Base-by-base conservation (phyloP, 2,329 filamentous ascomycete genomes). In the Trichothecium sympodiale region DNA sequence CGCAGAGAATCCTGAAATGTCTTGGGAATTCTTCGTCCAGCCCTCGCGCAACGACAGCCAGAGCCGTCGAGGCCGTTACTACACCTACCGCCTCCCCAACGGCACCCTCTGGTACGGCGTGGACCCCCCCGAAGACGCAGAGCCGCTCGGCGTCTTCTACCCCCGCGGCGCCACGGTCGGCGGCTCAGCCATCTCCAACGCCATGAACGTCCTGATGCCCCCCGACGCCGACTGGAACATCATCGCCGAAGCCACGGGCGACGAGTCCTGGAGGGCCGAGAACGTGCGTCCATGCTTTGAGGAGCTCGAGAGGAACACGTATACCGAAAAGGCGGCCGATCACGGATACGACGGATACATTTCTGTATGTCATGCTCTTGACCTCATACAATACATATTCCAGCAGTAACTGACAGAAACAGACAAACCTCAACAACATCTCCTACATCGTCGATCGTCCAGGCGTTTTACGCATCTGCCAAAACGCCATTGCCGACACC, bases 1-100 rank as follows among this genome's bases (percentile, higher is more conserved):
- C 9, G 10, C 45, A 1, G 44, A 49, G 17, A 15, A 43, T 2
- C 39, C 41, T 0, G 38, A 14, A 20, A 49, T 49, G 36, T 43
- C 47, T 1, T 79, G 74, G 74, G 63, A 72, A 48, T 78, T 73
- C 54, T 80, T 65, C 38, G 71, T 78, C 31, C 64, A 67, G 20
- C 6, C 20, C 20, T 25, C 20, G 20, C 20, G 20, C 20, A 25
- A 25, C 29, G 29, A 31, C 17, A 28, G 12, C 2, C 17, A 32
- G 15, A 18, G 17, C 29, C 18, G 20, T 10, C 29, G 30, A 9
- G 35, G 31, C 30, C n/a, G 17, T 23, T 29, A 37, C 14, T 32
- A 16, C 18, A 32, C 29, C 17, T 37, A 33, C 29, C 17, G 16
- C 10, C 17, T 27, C 9, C 13, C 25, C 27, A 38, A 38, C 16